phyloP scores from a whole-genome alignment of 345 rosid genomes.

The Eucalyptus pauciflora region DNA sequence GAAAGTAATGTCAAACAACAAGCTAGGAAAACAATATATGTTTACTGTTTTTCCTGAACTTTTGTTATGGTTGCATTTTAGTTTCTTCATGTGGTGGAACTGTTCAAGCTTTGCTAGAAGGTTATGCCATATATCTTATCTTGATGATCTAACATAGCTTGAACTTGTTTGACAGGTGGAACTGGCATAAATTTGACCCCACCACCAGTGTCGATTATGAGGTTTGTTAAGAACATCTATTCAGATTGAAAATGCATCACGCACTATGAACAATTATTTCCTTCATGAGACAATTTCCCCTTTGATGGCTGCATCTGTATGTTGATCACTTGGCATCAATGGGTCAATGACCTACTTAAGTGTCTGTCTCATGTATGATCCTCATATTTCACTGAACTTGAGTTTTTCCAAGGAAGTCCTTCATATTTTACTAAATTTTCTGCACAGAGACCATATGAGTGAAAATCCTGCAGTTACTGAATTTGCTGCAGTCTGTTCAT shows the following conservation, averaged over 20 bases:
- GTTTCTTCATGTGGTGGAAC: neutral
- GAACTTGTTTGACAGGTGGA: slow-evolving; percentile 52
- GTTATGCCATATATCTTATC: neutral
- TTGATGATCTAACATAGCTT: neutral
- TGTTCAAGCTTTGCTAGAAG: neutral
- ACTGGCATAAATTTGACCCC: slow-evolving; percentile 98
- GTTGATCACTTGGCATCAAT: neutral
- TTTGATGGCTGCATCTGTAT: neutral
- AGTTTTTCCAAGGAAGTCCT: neutral
- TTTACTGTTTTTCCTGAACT: neutral
- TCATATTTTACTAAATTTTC: neutral
- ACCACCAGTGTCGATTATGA: slow-evolving; percentile 73
- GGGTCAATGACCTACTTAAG: neutral
- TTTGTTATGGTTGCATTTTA: neutral
- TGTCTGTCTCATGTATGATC: neutral
- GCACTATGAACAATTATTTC: neutral
- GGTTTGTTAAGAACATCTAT: slow-evolving; percentile 31
- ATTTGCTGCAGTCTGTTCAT: neutral
- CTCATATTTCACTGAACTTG: neutral
- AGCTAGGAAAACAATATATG: neutral
- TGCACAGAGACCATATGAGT: neutral
- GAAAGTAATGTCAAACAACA: neutral
- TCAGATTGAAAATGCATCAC: neutral
- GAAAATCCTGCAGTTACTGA: neutral
- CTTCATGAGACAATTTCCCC: neutral